Evolutionary conservation across 2,329 filamentous ascomycete genomes (phyloP).

Genomic region (Neofusicoccum cordaticola): DNA sequence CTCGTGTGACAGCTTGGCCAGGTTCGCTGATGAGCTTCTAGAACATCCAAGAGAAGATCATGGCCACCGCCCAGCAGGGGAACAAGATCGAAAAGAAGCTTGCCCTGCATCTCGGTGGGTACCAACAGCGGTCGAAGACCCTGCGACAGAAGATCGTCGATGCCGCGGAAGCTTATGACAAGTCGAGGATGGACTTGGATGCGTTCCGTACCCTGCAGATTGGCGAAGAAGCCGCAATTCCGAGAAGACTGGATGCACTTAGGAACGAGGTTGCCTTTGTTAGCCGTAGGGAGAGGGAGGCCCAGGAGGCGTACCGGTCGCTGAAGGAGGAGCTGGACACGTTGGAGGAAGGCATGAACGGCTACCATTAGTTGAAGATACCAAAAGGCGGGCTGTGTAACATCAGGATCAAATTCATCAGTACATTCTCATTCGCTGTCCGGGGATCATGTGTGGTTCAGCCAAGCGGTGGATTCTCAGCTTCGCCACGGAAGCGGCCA

Average conservation of each 20-base stretch:
- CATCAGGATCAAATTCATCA: background rate
- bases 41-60: constrained; percentile 70
- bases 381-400: background rate
- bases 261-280: constrained; percentile 82
- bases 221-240: constrained; percentile 74
- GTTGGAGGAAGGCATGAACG: constrained; percentile 45
- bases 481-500: background rate
- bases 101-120: constrained; percentile 81
- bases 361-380: constrained; percentile 28
- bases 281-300: constrained; percentile 78
- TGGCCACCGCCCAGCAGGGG: constrained; percentile 71
- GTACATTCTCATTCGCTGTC: background rate
- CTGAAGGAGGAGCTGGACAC: constrained; percentile 74
- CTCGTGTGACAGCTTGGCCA: background rate
- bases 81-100: constrained; percentile 94
- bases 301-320: constrained; percentile 78
- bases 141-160: constrained; percentile 76
- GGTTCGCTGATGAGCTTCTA: constrained; percentile 29
- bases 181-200: constrained; percentile 68
- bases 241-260: constrained; percentile 67
- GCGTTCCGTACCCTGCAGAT: constrained; percentile 73
- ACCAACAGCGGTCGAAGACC: constrained; percentile 79
- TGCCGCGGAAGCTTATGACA: constrained; percentile 70
- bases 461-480: background rate
- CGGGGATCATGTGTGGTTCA: too few species aligned